Conservation (phyloP, 371 early-diverging fungal genomes). For the Lichtheimia hyalospora region DNA sequence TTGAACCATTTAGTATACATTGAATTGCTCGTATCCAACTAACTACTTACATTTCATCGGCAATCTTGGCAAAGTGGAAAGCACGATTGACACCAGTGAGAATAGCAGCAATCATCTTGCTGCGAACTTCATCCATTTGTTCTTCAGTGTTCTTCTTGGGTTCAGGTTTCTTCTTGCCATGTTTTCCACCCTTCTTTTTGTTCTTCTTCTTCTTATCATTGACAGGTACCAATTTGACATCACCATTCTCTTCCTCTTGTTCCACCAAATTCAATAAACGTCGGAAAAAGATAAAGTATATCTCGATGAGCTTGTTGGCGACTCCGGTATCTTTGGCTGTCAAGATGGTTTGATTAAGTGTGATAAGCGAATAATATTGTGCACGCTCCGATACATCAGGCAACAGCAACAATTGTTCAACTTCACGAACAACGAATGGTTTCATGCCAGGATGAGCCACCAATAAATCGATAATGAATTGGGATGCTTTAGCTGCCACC, state of each 20-base stretch:
- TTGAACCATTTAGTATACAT: not conserved
- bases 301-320: conserved; percentile 82
- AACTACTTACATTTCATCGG: conserved; percentile 63
- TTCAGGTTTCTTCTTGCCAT: conserved; percentile 39
- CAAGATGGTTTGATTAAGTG: conserved; percentile 90
- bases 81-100: conserved; percentile 96
- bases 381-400: conserved; percentile 72
- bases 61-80: conserved; percentile 87
- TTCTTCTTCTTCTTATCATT: conserved; percentile 46
- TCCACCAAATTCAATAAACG: conserved; percentile 61
- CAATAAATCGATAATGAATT: conserved; percentile 73
- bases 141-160: conserved; percentile 49
- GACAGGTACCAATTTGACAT: conserved; percentile 45
- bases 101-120: conserved; percentile 89
- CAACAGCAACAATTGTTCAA: conserved; percentile 83
- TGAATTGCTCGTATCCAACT: not conserved
- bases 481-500: conserved; percentile 83
- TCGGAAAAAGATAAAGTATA: conserved; percentile 92
- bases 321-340: conserved; percentile 66
- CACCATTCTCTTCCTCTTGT: conserved; percentile 34
- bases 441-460: conserved; percentile 87
- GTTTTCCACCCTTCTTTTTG: conserved; percentile 37
- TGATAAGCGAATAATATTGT: conserved; percentile 85
- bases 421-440: conserved; percentile 79
- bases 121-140: conserved; percentile 66